phyloP scores from a whole-genome alignment of 1,284 basidiomycete genomes.

The Stygiomarasmius scandens region DNA sequence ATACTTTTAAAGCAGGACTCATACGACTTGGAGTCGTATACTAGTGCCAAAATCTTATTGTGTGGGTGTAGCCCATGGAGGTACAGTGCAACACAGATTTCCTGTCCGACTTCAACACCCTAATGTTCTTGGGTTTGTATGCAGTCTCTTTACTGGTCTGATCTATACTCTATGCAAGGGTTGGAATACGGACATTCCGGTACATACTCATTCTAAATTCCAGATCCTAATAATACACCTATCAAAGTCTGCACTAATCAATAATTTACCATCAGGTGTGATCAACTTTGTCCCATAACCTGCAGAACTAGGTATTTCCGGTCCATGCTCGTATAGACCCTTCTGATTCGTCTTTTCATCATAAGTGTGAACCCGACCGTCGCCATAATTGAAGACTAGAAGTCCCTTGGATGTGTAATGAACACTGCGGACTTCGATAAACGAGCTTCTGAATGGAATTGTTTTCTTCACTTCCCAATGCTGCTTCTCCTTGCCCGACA shows the following conservation, averaged over 20 bases:
- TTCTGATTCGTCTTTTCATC: neutral
- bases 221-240: constrained; percentile 1
- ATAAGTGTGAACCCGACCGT: neutral
- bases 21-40: too few relatives aligned
- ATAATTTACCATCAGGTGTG: neutral
- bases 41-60: too few relatives aligned
- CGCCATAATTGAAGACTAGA: neutral
- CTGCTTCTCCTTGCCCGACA: constrained; percentile 6
- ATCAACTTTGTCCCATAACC: neutral
- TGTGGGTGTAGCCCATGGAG: too few relatives aligned
- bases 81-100: too few relatives aligned
- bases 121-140: too few relatives aligned
- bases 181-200: too few relatives aligned
- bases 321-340: neutral
- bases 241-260: constrained; percentile 9
- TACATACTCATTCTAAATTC: neutral
- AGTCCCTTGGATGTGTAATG: neutral
- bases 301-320: neutral
- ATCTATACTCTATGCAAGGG: too few relatives aligned
- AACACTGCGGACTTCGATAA: neutral
- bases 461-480: constrained; percentile 9
- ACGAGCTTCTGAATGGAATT: neutral
- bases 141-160: too few relatives aligned
- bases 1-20: too few relatives aligned
- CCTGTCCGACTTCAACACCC: too few relatives aligned